Conservation (phyloP, 768 basidiomycete species). For the Pluteus cervinus region DNA sequence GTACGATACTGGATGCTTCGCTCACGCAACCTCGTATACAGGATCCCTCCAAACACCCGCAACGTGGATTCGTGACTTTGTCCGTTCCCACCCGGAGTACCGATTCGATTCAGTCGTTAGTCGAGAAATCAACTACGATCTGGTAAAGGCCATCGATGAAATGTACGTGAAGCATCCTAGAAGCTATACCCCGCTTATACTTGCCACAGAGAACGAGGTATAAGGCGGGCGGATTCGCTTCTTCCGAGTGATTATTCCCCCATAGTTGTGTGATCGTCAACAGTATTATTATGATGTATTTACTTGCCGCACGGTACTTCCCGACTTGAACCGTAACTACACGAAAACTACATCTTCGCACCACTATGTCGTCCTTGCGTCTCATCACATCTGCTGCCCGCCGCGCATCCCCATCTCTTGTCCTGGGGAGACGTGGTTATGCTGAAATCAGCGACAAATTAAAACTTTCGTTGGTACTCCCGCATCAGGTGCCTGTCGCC, state of each 20-base stretch:
- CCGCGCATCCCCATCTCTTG: constrained; percentile 45
- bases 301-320: background rate
- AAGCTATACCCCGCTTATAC: background rate
- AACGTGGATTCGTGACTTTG: constrained; percentile 90
- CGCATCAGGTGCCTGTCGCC: constrained; percentile 74
- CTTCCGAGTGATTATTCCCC: no score
- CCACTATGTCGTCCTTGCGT: constrained; percentile 71
- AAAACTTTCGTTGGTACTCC: constrained; percentile 87
- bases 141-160: constrained; percentile 83
- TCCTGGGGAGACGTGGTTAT: constrained; percentile 72
- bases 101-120: constrained; percentile 89
- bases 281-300: background rate
- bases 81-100: constrained; percentile 87
- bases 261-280: background rate
- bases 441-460: constrained; percentile 91
- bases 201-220: constrained; percentile 58
- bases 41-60: constrained; percentile 83
- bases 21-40: constrained; percentile 20
- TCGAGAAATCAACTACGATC: constrained; percentile 90
- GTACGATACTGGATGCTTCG: background rate
- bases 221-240: no score
- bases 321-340: constrained; percentile 30
- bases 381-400: constrained; percentile 60
- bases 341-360: constrained; percentile 23
- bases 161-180: constrained; percentile 55